A percentile compares a stretch with the other conserved stretches of the same genome.
Conservation (phyloP, 2,329 filamentous ascomycete species). For the Verticillium albo-atrum region DNA sequence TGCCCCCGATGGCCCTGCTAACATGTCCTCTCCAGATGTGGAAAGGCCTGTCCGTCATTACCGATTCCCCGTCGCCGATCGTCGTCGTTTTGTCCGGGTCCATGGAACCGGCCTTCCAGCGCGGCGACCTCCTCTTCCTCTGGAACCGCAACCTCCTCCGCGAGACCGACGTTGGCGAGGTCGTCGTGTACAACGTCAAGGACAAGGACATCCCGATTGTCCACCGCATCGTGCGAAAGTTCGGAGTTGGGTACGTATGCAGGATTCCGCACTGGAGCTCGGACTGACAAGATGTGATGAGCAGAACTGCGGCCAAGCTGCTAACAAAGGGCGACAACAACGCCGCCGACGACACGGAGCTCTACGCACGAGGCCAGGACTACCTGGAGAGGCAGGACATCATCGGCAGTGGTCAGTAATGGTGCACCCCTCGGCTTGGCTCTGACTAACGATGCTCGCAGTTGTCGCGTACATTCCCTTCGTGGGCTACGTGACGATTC, state of each 20-base stretch:
- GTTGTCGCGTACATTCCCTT: conserved; percentile 90
- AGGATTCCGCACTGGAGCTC: too few relatives aligned
- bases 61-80: conserved; percentile 72
- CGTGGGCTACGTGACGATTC: conserved; percentile 94
- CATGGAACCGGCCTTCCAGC: conserved; percentile 80
- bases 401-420: conserved; percentile 61
- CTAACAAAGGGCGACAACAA: conserved; percentile 99
- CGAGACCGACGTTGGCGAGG: conserved; percentile 51
- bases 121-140: conserved; percentile 70
- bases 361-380: conserved; percentile 78
- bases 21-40: conserved; percentile 52
- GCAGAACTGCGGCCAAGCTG: conserved; percentile 59
- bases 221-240: conserved; percentile 80
- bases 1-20: not conserved
- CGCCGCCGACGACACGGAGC: conserved; percentile 83
- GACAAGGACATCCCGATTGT: conserved; percentile 98
- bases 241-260: conserved; percentile 47
- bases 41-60: conserved; percentile 80
- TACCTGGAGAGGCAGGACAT: conserved; percentile 86
- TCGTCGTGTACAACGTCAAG: conserved; percentile 73
- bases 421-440: not conserved
- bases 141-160: conserved; percentile 66
- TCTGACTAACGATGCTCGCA: not conserved
- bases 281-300: not conserved
- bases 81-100: conserved; percentile 81